Percentiles rank a stretch among this genome's conserved stretches.
Evolutionary conservation across 768 basidiomycete genomes (phyloP).

Genomic region (Termitomyces sp.): DNA sequence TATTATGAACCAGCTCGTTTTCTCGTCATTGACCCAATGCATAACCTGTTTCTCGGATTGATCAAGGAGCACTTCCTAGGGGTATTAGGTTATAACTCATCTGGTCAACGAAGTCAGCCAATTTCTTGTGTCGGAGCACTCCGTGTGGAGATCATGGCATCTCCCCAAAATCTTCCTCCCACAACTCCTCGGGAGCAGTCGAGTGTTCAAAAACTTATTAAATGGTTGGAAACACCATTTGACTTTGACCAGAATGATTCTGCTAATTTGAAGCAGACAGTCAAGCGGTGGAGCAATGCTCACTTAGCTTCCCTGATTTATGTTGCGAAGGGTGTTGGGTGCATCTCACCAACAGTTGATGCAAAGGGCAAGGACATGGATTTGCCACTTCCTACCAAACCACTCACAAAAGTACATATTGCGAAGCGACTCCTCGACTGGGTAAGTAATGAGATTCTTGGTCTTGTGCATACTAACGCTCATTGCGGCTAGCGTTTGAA

Average conservation of each 20-base stretch:
- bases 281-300: neutral
- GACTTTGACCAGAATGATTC: neutral
- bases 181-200: neutral
- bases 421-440: neutral
- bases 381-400: neutral
- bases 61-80: conserved; percentile 16
- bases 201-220: neutral
- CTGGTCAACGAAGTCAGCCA: neutral
- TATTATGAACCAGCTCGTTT: conserved; percentile 23
- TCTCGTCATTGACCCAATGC: too few relatives aligned
- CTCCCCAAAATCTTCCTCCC: neutral
- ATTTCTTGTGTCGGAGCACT: neutral
- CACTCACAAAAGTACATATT: neutral
- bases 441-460: neutral
- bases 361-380: neutral
- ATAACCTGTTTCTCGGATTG: conserved; percentile 11
- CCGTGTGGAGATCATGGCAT: neutral
- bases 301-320: neutral
- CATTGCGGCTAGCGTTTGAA: too few relatives aligned
- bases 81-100: conserved; percentile 13
- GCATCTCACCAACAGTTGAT: too few relatives aligned
- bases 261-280: neutral
- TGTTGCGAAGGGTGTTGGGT: too few relatives aligned
- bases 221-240: neutral
- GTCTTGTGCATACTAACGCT: too few relatives aligned